These are phyloP conservation scores for Neurospora terricola DNA, from an alignment of 495 filamentous ascomycete species.

Conservation along the genomic window DNA sequence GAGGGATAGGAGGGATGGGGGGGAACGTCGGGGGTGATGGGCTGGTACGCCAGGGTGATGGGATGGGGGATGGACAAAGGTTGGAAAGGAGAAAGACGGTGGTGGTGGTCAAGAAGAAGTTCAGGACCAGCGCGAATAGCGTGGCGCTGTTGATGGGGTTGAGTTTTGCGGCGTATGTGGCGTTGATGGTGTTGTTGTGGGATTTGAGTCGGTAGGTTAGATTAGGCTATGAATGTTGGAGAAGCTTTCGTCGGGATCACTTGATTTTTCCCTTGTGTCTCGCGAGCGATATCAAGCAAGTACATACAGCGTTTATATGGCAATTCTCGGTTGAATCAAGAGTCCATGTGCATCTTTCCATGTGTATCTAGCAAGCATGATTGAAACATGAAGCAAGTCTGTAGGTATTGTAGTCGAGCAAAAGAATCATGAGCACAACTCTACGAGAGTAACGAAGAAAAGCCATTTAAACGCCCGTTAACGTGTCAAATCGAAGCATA, in stretches of 20 bases:
- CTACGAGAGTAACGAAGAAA: background rate
- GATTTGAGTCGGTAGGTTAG: slow-evolving; percentile 29
- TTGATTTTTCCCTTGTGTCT: background rate
- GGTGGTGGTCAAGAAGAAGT: slow-evolving; percentile 51
- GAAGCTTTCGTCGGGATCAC: background rate
- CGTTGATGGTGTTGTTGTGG: slow-evolving; percentile 66
- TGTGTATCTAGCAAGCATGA: background rate
- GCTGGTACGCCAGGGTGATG: background rate
- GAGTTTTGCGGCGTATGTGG: slow-evolving; percentile 72
- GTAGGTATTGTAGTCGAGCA: background rate
- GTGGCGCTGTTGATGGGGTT: slow-evolving; percentile 76
- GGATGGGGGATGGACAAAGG: background rate
- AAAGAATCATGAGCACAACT: background rate
- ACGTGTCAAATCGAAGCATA: background rate
- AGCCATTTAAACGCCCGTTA: background rate
- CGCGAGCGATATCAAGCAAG: background rate
- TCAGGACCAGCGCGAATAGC: slow-evolving; percentile 78
- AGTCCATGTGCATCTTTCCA: no score
- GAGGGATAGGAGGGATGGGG: no score
- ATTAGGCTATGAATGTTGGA: background rate
- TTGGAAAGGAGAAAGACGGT: slow-evolving; percentile 14
- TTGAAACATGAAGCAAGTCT: background rate
- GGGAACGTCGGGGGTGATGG: background rate
- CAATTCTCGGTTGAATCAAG: background rate
- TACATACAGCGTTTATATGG: background rate